Evolutionary conservation across 2,329 filamentous ascomycete genomes (phyloP), one percentile per base, ranked within the genome.

Genomic region (Fusarium praegraminearum): DNA sequence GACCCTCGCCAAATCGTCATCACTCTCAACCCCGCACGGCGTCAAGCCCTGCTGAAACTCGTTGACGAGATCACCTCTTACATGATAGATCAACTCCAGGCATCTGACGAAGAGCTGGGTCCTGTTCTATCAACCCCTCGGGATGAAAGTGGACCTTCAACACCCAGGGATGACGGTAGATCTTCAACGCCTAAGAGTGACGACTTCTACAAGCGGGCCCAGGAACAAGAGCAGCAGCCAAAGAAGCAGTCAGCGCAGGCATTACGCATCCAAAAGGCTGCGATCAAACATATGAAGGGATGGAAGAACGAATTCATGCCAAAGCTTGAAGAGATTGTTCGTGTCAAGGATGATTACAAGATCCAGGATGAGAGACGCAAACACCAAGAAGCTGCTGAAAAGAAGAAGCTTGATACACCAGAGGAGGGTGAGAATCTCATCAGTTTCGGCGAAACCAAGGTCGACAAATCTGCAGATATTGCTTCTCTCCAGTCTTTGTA

Each of bases 271-370:
- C 80, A 84, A 24, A 77, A 75, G 28, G 87, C 87, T 7, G 88
- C 91, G 2, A 78, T 96, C 15, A 81, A 84, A 44, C 87, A 92
- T 74, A 93, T 94, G 73, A 89, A 93, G 67, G 86, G 89, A n/a
- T 97, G 94, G 94, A 85, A 89, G 62, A 85, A 88, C 28, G 85
- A 88, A 33, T 89, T 95, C 2, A 83, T 94, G n/a, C 80, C 85
- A 20, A 87, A 90, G 45, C 83, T 97, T 1, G 89, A 89, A 49
- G 91, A 95, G 71, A 86, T 93, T 5, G 80, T 90, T 15, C 82
- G 86, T 15, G 80, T 83, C 4, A 78, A 83, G 13, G 85, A 87
- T 57, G 82, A 82, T 35, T 78, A 78, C 62, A 83, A 83, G 73
- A 83, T 86, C 50, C 71, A 81, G 44, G 82, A 80, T 16, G 83